Evolutionary conservation across 352 stramenopile genomes (phyloP).

Genomic region (Phytophthora sojae): DNA sequence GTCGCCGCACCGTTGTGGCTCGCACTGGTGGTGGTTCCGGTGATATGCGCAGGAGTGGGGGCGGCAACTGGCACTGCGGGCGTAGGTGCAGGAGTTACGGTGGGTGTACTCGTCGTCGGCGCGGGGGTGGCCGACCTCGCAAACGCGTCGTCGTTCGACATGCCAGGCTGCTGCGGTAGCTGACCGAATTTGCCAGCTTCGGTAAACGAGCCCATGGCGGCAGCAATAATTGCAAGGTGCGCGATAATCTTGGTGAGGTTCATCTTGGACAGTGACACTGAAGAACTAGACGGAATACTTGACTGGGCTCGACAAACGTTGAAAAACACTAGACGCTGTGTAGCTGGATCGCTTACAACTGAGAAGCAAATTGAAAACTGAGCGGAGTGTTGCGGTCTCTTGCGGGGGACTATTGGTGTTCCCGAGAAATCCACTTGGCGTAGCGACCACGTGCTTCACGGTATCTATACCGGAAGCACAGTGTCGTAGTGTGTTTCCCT

Average conservation of each 20-base stretch:
- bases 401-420: not conserved
- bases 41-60: not conserved
- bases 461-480: not conserved
- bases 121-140: not conserved
- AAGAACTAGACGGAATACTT: slow-evolving; percentile 3
- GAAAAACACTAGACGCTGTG: not conserved
- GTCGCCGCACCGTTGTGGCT: not conserved
- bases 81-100: not conserved
- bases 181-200: not conserved
- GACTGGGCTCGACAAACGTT: not conserved
- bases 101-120: not conserved
- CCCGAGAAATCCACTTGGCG: not conserved
- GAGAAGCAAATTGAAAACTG: not conserved
- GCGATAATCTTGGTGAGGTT: not conserved
- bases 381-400: not conserved
- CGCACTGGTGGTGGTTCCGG: not conserved
- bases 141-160: not conserved
- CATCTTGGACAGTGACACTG: not conserved
- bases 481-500: not conserved
- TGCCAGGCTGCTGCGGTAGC: not conserved
- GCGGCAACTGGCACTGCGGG: not conserved
- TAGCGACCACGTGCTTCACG: not conserved
- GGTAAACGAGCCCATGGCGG: not conserved
- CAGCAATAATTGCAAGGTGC: not conserved
- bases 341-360: not conserved